phyloP scores from a whole-genome alignment of 1,284 basidiomycete species.

The Heliocybe sulcata region DNA sequence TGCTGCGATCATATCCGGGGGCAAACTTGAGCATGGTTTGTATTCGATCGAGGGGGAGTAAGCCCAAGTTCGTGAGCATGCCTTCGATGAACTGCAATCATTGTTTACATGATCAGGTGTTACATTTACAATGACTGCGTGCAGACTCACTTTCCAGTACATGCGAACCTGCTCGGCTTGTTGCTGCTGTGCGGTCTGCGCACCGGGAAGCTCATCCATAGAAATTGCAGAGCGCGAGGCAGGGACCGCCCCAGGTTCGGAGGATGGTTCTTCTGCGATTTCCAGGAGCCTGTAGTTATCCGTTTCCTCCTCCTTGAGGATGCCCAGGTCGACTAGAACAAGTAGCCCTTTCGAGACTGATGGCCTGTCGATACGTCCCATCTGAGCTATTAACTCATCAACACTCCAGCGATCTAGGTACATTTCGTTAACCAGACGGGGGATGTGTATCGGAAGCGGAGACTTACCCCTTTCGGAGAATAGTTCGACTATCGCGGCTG shows the following conservation, averaged over 20 bases:
- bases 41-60: conserved; percentile 67
- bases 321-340: conserved; percentile 80
- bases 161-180: conserved; percentile 80
- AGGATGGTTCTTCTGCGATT: conserved; percentile 35
- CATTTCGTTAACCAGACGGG: background rate
- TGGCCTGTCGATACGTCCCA: conserved; percentile 58
- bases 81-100: conserved; percentile 65
- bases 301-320: conserved; percentile 62
- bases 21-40: conserved; percentile 80
- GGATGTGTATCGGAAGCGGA: background rate
- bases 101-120: background rate
- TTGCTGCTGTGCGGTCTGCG: conserved; percentile 60
- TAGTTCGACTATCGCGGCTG: conserved; percentile 84
- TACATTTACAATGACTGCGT: conserved; percentile 3
- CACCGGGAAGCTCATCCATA: conserved; percentile 41
- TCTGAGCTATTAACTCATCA: conserved; percentile 52
- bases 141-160: conserved; percentile 68
- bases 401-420: conserved; percentile 61
- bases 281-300: conserved; percentile 60
- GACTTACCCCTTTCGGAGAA: conserved; percentile 64
- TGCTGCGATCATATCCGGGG: conserved; percentile 68
- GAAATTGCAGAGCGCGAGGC: conserved; percentile 14
- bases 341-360: conserved; percentile 66
- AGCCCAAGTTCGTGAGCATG: conserved; percentile 78
- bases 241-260: conserved; percentile 3